These are phyloP conservation scores for Trametes sanguinea DNA, from an alignment of 768 basidiomycete species.

Conservation along the genomic window DNA sequence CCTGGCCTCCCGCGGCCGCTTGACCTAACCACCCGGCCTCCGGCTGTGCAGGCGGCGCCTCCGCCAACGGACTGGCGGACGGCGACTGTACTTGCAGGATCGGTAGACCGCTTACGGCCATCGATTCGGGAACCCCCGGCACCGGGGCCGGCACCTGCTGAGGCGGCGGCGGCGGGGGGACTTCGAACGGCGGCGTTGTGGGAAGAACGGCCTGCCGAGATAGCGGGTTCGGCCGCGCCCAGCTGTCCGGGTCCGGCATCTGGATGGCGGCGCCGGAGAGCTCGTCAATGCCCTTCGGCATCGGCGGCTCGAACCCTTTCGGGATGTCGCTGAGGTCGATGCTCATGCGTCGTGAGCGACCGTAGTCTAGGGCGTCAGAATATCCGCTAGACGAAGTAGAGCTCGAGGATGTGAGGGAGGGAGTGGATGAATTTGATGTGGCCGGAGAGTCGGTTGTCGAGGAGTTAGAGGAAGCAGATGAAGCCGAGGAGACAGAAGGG, in stretches of 20 bases:
- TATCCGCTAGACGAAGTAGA: constrained; percentile 21
- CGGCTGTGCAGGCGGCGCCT: background rate
- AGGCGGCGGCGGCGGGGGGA: constrained; percentile 13
- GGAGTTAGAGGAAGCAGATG: constrained; percentile 9
- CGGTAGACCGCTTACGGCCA: constrained; percentile 12
- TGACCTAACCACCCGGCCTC: constrained; percentile 8
- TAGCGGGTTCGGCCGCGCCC: background rate
- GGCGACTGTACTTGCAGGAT: constrained; percentile 5
- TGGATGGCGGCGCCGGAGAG: background rate
- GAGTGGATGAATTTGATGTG: constrained; percentile 19
- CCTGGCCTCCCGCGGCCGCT: background rate
- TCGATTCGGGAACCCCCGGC: constrained; percentile 3
- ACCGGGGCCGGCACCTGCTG: constrained; percentile 4
- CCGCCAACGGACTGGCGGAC: constrained; percentile 6
- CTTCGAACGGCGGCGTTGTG: constrained; percentile 20
- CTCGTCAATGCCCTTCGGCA: constrained; percentile 10
- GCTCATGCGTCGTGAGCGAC: constrained; percentile 3
- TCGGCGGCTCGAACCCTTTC: background rate
- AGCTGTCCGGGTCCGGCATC: constrained; percentile 1
- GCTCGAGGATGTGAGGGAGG: constrained; percentile 23
- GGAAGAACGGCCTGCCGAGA: constrained; percentile 7
- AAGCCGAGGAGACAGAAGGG: background rate
- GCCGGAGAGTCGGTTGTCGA: constrained; percentile 16
- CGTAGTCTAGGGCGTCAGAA: constrained; percentile 2
- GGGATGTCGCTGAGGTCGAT: constrained; percentile 3